Percentiles rank a stretch among this genome's conserved stretches.
Conservation (phyloP, 495 filamentous ascomycete genomes). For the Pyrenula aspistea region DNA sequence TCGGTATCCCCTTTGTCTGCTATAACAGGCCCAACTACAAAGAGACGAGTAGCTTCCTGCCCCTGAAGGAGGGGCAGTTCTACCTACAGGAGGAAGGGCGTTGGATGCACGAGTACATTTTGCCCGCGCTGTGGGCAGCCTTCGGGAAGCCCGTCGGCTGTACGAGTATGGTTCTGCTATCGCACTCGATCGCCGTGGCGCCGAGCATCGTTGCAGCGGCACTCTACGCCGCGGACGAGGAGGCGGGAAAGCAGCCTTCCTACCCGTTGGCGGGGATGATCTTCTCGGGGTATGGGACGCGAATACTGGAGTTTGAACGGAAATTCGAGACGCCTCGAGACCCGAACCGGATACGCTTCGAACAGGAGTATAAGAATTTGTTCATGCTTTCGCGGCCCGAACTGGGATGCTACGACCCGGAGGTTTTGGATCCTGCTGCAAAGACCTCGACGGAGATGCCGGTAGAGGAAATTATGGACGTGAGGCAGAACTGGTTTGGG, state of each 20-base stretch:
- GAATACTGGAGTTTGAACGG: slow-evolving; percentile 8
- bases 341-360: neutral
- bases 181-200: slow-evolving; percentile 17
- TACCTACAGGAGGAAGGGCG: slow-evolving; percentile 11
- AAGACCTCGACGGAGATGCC: slow-evolving; percentile 9
- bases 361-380: neutral
- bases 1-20: slow-evolving; percentile 19
- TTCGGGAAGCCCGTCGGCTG: slow-evolving; percentile 13
- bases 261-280: slow-evolving; percentile 19
- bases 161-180: slow-evolving; percentile 16
- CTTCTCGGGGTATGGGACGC: slow-evolving; percentile 13
- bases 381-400: neutral
- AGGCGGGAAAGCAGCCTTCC: neutral
- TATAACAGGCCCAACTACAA: slow-evolving; percentile 21
- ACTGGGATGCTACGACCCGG: slow-evolving; percentile 8
- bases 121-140: slow-evolving; percentile 19
- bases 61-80: slow-evolving; percentile 6
- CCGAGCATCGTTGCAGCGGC: slow-evolving; percentile 15
- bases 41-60: slow-evolving; percentile 13
- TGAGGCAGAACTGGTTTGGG: slow-evolving; percentile 7
- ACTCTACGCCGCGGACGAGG: slow-evolving; percentile 5
- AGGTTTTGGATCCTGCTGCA: slow-evolving; percentile 6
- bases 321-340: neutral
- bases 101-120: slow-evolving; percentile 15
- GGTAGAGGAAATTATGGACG: slow-evolving; percentile 7